These are phyloP conservation scores for Schizosaccharomyces cryophilus DNA, from an alignment of 805 yeast species.

Conservation along the genomic window DNA sequence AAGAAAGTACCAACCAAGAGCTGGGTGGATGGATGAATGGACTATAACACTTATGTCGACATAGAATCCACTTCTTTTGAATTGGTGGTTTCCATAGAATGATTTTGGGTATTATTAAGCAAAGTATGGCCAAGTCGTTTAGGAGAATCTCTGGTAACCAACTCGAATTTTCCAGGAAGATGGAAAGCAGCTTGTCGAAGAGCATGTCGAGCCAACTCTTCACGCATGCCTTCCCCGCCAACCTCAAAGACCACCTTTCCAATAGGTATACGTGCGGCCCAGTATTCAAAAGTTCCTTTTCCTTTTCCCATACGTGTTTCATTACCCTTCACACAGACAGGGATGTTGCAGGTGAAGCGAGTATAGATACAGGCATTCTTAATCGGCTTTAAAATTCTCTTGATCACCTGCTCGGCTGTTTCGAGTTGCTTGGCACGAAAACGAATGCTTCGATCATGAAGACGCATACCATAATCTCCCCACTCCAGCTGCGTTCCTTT, in stretches of 20 bases:
- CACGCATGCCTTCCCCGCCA: conserved; percentile 51
- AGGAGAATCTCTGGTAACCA: conserved; percentile 12
- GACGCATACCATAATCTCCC: conserved; percentile 68
- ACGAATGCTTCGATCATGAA: conserved; percentile 70
- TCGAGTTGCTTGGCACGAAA: conserved; percentile 67
- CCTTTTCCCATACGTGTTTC: conserved; percentile 99
- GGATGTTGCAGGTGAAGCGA: conserved; percentile 59
- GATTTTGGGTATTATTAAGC: background rate
- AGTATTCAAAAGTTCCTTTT: conserved; percentile 89
- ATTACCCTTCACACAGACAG: conserved; percentile 90
- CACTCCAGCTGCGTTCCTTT: conserved; percentile 52
- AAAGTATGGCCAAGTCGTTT: background rate
- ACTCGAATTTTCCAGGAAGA: conserved; percentile 78
- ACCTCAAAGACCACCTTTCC: conserved; percentile 83
- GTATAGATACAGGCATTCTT: conserved; percentile 48
- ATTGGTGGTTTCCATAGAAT: background rate
- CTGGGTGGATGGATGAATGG: too few relatives aligned
- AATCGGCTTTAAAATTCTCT: conserved; percentile 54
- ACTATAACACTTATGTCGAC: too few relatives aligned
- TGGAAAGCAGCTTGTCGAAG: conserved; percentile 71
- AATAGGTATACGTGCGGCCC: conserved; percentile 91
- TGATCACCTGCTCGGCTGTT: conserved; percentile 71
- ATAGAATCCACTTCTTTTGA: background rate
- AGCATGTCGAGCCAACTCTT: conserved; percentile 71
- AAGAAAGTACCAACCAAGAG: too few relatives aligned